Percentiles rank a stretch among this genome's conserved stretches.
Conservation (phyloP, 225 moss, liverwort and hornwort genomes). For the Bryum argenteum region DNA sequence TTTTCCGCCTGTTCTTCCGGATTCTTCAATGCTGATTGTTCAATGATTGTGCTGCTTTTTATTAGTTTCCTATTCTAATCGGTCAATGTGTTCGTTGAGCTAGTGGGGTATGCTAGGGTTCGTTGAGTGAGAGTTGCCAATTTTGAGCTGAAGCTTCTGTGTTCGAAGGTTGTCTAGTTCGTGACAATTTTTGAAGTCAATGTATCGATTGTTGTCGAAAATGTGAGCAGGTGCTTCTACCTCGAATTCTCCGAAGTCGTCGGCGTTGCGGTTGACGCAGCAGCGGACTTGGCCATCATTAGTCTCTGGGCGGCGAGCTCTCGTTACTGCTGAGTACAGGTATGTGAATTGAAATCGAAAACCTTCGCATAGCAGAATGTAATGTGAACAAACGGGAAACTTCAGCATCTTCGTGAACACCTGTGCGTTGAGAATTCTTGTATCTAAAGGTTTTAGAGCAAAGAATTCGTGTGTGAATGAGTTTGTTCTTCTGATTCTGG, state of each 20-base stretch:
- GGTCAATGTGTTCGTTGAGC: background rate
- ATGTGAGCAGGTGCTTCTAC: conserved; percentile 32
- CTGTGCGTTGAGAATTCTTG: background rate
- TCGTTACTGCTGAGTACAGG: conserved; percentile 56
- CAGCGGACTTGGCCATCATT: conserved; percentile 37
- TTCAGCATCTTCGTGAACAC: too few relatives aligned
- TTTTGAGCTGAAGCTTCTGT: background rate
- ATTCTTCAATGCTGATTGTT: conserved; percentile 12
- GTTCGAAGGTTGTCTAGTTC: background rate
- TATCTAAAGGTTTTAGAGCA: background rate
- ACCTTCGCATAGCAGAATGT: background rate
- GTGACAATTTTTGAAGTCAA: background rate
- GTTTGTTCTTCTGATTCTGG: background rate
- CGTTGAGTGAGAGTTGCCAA: background rate
- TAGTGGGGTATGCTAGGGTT: conserved; percentile 1
- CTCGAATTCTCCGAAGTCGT: conserved; percentile 32
- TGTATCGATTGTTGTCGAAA: conserved; percentile 13
- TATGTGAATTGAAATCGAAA: conserved; percentile 15
- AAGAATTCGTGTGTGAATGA: background rate
- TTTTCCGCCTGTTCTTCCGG: background rate
- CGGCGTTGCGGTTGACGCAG: conserved; percentile 27
- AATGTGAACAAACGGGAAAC: too few relatives aligned
- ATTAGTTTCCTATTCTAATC: background rate
- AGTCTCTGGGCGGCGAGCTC: conserved; percentile 36
- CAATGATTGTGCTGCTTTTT: background rate